A percentile compares a stretch with the other conserved stretches of the same genome.
These are phyloP conservation scores for Cephalotrichum gorgonifer DNA, from an alignment of 2,329 filamentous ascomycete species.

Conservation along the genomic window DNA sequence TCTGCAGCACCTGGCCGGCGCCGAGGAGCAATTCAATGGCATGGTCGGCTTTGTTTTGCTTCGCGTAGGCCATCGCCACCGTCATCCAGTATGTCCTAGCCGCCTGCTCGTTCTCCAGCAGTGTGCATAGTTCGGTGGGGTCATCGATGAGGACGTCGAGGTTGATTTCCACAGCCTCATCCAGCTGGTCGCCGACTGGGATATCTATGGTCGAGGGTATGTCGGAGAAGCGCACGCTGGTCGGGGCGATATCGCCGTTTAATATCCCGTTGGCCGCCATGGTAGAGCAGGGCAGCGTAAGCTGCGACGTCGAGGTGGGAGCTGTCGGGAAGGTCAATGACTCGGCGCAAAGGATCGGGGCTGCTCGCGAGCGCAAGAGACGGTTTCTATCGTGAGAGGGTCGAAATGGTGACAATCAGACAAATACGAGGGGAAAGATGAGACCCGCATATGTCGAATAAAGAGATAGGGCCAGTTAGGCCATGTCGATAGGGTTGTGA, in stretches of 20 bases:
- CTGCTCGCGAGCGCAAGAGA: background rate
- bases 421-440: background rate
- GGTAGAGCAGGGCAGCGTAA: background rate
- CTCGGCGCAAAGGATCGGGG: background rate
- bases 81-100: slow-evolving; percentile 95
- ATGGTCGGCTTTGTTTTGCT: slow-evolving; percentile 87
- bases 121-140: slow-evolving; percentile 84
- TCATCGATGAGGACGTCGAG: slow-evolving; percentile 87
- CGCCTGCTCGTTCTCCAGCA: slow-evolving; percentile 89
- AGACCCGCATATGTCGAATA: no score
- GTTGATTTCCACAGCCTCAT: slow-evolving; percentile 82
- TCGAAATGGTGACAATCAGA: background rate
- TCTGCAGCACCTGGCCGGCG: slow-evolving; percentile 61
- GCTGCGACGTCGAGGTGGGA: background rate
- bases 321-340: background rate
- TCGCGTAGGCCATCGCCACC: slow-evolving; percentile 93
- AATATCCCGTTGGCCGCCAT: slow-evolving; percentile 27
- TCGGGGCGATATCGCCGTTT: slow-evolving; percentile 27
- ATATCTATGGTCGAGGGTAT: slow-evolving; percentile 58
- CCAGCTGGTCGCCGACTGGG: slow-evolving; percentile 54
- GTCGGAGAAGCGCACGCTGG: slow-evolving; percentile 51
- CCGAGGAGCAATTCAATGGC: slow-evolving; percentile 64
- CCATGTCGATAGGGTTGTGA: no score
- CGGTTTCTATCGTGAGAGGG: background rate
- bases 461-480: no score